Conservation (phyloP, 1,139 yeast species). For the Meyerozyma smithsonii region DNA sequence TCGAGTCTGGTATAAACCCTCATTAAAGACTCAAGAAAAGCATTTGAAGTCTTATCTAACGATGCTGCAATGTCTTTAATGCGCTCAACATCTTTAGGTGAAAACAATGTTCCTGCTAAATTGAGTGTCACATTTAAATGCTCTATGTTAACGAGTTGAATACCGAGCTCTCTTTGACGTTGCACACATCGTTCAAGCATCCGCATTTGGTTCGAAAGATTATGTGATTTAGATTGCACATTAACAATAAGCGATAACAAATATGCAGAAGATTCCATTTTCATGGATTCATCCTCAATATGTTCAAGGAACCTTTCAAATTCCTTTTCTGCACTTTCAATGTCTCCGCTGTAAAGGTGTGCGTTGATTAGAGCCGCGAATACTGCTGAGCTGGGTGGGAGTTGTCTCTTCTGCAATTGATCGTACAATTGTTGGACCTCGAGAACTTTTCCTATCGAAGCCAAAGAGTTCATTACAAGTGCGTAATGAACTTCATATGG, state of each 20-base stretch:
- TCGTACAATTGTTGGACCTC: slow-evolving; percentile 51
- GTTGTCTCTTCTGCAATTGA: slow-evolving; percentile 41
- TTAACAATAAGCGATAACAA: slow-evolving; percentile 40
- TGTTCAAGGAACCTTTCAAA: slow-evolving; percentile 17
- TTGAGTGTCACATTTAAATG: slow-evolving; percentile 15
- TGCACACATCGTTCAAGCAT: slow-evolving; percentile 32
- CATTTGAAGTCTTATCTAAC: slow-evolving; percentile 14
- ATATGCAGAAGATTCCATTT: slow-evolving; percentile 25
- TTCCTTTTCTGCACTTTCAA: slow-evolving; percentile 30
- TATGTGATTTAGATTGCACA: slow-evolving; percentile 32
- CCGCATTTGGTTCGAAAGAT: slow-evolving; percentile 34
- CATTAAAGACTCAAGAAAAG: slow-evolving; percentile 18
- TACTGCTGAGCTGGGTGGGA: slow-evolving; percentile 46
- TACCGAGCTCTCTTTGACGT: slow-evolving; percentile 13
- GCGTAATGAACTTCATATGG: slow-evolving; percentile 60
- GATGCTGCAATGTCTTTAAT: slow-evolving; percentile 18
- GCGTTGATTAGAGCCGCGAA: slow-evolving; percentile 46
- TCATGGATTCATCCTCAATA: slow-evolving; percentile 16
- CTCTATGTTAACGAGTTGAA: slow-evolving; percentile 17
- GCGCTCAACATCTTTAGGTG: slow-evolving; percentile 19
- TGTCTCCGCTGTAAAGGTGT: slow-evolving; percentile 41
- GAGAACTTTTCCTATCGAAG: slow-evolving; percentile 49
- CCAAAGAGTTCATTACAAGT: slow-evolving; percentile 60
- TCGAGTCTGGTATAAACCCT: slow-evolving; percentile 26
- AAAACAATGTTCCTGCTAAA: slow-evolving; percentile 20